Evolutionary conservation across 208 protist species (phyloP), one percentile per base, ranked within the genome.

Genomic region (Trypanosoma cruzi): DNA sequence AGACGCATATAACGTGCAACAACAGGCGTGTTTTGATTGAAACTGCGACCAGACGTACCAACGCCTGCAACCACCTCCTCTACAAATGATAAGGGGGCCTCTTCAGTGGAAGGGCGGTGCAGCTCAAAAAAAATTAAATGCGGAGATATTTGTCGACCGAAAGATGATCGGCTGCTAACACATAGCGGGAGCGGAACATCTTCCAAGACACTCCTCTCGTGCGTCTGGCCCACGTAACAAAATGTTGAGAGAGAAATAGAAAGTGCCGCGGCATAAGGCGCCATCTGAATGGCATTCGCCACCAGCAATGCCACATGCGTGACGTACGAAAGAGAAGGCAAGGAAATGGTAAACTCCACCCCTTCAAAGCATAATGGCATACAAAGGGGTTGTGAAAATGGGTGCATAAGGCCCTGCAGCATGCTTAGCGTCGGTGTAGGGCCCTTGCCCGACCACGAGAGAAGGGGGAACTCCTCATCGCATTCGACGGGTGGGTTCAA

Each of bases 271-370:
- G 68, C 68, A 40, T 71, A 75, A 1, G 68, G 53, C 4, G 61
- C 54, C 29, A 65, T 32, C 16, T 80, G 55, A 36, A 64, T 16
- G 14, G 67, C 64, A 40, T 68, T 56, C 29, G 55, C 64, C 7
- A 75, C 46, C 26, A 28, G 20, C n/a, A 80, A 54, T 1, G 68
- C 74, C 26, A 80, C 42, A 56, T 80, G 74, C 20, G 74, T 75
- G 34, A 80, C 49, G 26, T 64, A 57, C 24, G 74, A 67, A 52
- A 75, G 48, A 22, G 44, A 31, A 34, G 67, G 74, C 18, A 80
- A 44, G 6, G 68, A 68, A 57, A 80, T 49, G 3, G 68, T 80
- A 26, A 74, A 70, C 37, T 68, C 64, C 22, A 75, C 68, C 18
- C 8, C 32, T 24, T 42, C 36, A 63, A 44, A 55, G 34, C 44